phyloP scores from a whole-genome alignment of 768 basidiomycete species.

The Mrakia blollopis region DNA sequence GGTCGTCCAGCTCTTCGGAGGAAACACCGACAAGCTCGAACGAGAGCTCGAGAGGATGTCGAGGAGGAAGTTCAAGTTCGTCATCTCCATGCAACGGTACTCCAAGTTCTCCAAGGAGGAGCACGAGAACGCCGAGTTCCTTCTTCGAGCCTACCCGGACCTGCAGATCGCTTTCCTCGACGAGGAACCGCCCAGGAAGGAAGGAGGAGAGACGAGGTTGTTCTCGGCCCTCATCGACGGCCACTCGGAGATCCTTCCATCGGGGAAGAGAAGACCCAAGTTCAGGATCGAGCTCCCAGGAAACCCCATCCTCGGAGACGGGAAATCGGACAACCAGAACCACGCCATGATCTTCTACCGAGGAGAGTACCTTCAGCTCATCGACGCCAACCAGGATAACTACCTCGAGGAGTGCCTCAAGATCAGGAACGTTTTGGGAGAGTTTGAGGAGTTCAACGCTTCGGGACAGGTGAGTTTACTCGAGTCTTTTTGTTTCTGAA shows the following conservation, averaged over 20 bases:
- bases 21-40: conserved; percentile 94
- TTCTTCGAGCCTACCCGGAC: conserved; percentile 95
- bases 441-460: conserved; percentile 89
- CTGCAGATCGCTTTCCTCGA: conserved; percentile 97
- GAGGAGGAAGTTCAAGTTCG: conserved; percentile 96
- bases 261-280: conserved; percentile 86
- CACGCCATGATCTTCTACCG: conserved; percentile 99
- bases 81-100: conserved; percentile 98
- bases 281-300: conserved; percentile 98
- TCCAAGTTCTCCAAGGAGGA: conserved; percentile 99
- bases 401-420: conserved; percentile 99
- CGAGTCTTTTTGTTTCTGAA: neutral
- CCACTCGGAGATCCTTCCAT: conserved; percentile 88
- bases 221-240: conserved; percentile 97
- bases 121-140: conserved; percentile 96
- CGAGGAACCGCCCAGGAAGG: conserved; percentile 87
- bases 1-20: conserved; percentile 93
- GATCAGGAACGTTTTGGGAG: conserved; percentile 92
- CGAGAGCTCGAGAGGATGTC: conserved; percentile 97
- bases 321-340: conserved; percentile 99
- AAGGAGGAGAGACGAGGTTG: conserved; percentile 89
- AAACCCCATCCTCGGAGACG: conserved; percentile 97
- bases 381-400: conserved; percentile 99
- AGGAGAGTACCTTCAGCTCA: conserved; percentile 97
- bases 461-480: conserved; percentile 50